Conservation (phyloP, 2,329 filamentous ascomycete species). For the Byssochlamys sp. region DNA sequence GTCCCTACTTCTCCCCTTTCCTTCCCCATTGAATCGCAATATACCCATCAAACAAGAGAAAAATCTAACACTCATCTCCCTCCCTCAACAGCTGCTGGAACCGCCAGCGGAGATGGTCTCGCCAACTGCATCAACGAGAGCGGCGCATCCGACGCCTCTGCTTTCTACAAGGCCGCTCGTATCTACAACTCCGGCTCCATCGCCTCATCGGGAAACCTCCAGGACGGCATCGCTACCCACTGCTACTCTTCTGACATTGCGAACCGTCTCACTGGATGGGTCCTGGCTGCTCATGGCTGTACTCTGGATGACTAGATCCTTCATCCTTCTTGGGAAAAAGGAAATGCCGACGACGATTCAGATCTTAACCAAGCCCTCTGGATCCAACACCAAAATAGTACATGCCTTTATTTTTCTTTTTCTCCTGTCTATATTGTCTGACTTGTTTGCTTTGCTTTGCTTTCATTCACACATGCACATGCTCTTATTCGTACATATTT, state of each 20-base stretch:
- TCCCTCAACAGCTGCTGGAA: slow-evolving; percentile 17
- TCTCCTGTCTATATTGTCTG: background rate
- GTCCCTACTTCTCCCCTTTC: too few relatives aligned
- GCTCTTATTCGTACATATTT: background rate
- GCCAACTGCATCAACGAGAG: slow-evolving; percentile 21
- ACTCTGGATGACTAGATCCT: background rate
- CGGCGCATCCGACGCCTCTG: slow-evolving; percentile 7
- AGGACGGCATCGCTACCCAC: slow-evolving; percentile 30
- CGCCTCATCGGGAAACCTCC: slow-evolving; percentile 15
- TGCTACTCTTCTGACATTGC: slow-evolving; percentile 46
- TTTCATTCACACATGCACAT: background rate
- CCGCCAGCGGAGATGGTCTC: slow-evolving; percentile 25
- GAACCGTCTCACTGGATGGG: slow-evolving; percentile 39
- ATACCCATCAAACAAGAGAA: slow-evolving; percentile 1
- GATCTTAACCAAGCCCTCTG: too few relatives aligned
- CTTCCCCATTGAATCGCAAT: too few relatives aligned
- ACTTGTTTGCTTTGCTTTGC: background rate
- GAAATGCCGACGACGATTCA: too few relatives aligned
- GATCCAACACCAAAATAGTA: too few relatives aligned
- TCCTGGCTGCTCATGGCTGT: slow-evolving; percentile 7
- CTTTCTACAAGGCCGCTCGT: slow-evolving; percentile 18
- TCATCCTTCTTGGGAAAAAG: background rate
- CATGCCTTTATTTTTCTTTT: too few relatives aligned
- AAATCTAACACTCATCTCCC: background rate
- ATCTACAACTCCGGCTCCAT: slow-evolving; percentile 29